Evolutionary conservation across 768 basidiomycete genomes (phyloP).

Genomic region (Mycena capillaripes): DNA sequence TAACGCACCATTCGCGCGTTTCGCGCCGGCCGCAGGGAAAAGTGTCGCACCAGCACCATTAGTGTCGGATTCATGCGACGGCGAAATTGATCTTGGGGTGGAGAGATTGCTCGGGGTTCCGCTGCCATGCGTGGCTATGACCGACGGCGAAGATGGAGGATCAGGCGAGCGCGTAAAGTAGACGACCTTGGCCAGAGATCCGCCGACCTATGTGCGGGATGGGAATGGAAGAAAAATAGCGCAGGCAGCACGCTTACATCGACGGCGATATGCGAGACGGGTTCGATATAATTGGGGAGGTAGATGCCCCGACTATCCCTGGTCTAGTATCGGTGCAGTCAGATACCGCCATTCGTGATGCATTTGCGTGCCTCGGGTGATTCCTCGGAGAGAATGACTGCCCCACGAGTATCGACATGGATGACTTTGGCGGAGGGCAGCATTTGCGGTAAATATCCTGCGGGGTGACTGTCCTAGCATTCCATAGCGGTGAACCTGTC

Average conservation of each 20-base stretch:
- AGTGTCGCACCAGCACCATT: slow-evolving; percentile 41
- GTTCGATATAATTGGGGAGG: slow-evolving; percentile 97
- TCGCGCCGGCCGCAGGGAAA: slow-evolving; percentile 50
- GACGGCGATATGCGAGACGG: slow-evolving; percentile 96
- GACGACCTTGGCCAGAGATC: slow-evolving; percentile 96
- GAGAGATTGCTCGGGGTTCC: slow-evolving; percentile 61
- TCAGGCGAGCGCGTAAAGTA: slow-evolving; percentile 97
- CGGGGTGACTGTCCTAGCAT: too few species aligned
- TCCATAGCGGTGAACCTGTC: too few species aligned
- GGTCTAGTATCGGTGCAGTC: slow-evolving; percentile 67
- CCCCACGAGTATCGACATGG: slow-evolving; percentile 95
- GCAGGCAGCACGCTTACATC: slow-evolving; percentile 75
- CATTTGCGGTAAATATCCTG: too few species aligned
- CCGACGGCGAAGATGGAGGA: slow-evolving; percentile 81
- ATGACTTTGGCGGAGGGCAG: slow-evolving; percentile 89
- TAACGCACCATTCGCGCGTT: slow-evolving; percentile 74
- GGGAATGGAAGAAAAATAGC: slow-evolving; percentile 23
- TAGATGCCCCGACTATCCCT: slow-evolving; percentile 97
- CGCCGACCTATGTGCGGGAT: slow-evolving; percentile 82
- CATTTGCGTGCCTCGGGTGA: slow-evolving; percentile 84
- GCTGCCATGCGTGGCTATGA: slow-evolving; percentile 70
- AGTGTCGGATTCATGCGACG: slow-evolving; percentile 49
- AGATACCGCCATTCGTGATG: slow-evolving; percentile 26
- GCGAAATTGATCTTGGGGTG: slow-evolving; percentile 60
- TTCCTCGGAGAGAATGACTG: slow-evolving; percentile 93